Conservation (phyloP, 2,329 filamentous ascomycete species). For the Emericellopsis atlantica region DNA sequence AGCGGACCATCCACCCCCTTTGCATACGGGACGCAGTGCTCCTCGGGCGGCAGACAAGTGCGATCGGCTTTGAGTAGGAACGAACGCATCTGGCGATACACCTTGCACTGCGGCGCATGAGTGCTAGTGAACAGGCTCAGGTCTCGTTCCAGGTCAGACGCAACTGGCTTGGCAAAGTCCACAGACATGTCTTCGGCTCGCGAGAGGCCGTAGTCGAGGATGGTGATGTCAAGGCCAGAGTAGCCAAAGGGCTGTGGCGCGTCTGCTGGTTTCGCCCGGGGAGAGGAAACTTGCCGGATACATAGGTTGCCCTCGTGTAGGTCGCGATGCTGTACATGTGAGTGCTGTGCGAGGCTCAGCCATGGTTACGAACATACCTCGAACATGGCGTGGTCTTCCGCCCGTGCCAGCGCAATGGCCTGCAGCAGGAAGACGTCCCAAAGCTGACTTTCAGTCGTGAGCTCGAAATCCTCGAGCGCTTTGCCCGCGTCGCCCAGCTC, state of each 20-base stretch:
- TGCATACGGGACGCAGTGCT: constrained; percentile 33
- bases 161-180: constrained; percentile 26
- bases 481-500: constrained; percentile 51
- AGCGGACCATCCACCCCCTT: constrained; percentile 31
- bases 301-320: constrained; percentile 55
- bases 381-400: constrained; percentile 44
- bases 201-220: constrained; percentile 54
- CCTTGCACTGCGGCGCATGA: constrained; percentile 45
- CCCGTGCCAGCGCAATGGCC: constrained; percentile 45
- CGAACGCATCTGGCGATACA: constrained; percentile 51
- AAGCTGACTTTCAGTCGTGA: constrained; percentile 34
- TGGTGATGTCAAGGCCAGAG: constrained; percentile 50
- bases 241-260: constrained; percentile 34
- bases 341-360: constrained; percentile 3
- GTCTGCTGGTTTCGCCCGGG: constrained; percentile 15
- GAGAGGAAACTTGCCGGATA: constrained; percentile 28
- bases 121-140: constrained; percentile 47
- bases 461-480: constrained; percentile 44
- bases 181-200: constrained; percentile 33
- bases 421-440: constrained; percentile 54
- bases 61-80: constrained; percentile 40
- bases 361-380: constrained; percentile 29
- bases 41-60: constrained; percentile 31
- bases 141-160: constrained; percentile 48
- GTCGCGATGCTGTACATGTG: constrained; percentile 41